Evolutionary conservation across 257 asterid genomes (phyloP), one percentile per base, ranked within the genome.

Genomic region (Coffea eugenioides): DNA sequence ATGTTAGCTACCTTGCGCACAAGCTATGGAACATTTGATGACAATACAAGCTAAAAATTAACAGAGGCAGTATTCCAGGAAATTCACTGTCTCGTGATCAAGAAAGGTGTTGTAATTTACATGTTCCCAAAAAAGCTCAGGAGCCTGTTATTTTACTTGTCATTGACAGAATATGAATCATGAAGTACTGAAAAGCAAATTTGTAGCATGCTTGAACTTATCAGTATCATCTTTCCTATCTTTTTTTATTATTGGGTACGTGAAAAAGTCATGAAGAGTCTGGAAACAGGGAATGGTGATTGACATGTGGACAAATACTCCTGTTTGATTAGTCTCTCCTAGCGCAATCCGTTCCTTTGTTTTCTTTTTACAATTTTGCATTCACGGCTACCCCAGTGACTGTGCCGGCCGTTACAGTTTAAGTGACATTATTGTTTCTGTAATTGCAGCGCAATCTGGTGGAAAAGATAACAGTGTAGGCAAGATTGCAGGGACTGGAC

Each of bases 401-500:
- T 1, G 62, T 18, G 62, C 62, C 4, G 23, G 62, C 62, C 4
- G 23, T 4, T 16, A 56, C 62, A 4, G 7, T 69, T 25, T 11
- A 69, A 69, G 54, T 4, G 31, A 69, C 48, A 20, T 69, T 43
- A 36, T 0, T 43, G 69, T 0, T 70, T 23, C 6, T 45, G 45
- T 45, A 21, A 23, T 70, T 41, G 74, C 85, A 87, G 95, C 51
- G 21, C 52, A 62, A 48, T 70, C 86, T 4, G 87, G 87, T 39
- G 79, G 87, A 48, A 82, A 80, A 16, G n/a, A n/a, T n/a, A 77
- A 16, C 61, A 90, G 80, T 14, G 94, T 65, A 4, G 86, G 84
- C 79, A 77, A 69, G 43, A 61, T 85, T 18, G 84, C 88, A 59
- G 85, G 85, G 86, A 76, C 78, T 72, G 93, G 92, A 69, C 61